Evolutionary conservation across 345 rosid species (phyloP).

Genomic region (Theobroma cacao): DNA sequence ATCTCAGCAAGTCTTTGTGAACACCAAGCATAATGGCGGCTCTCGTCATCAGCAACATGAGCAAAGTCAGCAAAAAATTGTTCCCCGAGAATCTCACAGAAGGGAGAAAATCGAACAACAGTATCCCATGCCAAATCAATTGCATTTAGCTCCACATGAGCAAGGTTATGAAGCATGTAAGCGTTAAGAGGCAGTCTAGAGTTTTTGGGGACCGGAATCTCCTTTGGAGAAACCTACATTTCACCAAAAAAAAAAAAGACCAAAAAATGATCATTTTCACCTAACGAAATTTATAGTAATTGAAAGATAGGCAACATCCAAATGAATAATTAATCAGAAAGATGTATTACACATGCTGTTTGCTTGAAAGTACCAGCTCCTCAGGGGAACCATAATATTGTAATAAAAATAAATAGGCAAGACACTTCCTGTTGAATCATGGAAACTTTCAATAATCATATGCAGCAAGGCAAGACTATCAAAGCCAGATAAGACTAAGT

Average conservation of each 20-base stretch:
- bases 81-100: slow-evolving; percentile 51
- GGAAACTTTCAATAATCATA: background rate
- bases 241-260: background rate
- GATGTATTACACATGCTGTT: background rate
- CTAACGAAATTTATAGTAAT: background rate
- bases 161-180: slow-evolving; percentile 85
- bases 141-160: slow-evolving; percentile 94
- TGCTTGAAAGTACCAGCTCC: background rate
- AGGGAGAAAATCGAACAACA: slow-evolving; percentile 84
- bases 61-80: slow-evolving; percentile 89
- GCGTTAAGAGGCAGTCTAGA: slow-evolving; percentile 89
- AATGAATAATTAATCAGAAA: background rate
- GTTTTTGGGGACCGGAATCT: slow-evolving; percentile 67
- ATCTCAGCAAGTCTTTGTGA: slow-evolving; percentile 86
- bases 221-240: slow-evolving; percentile 67
- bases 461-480: background rate
- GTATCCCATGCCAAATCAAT: slow-evolving; percentile 99
- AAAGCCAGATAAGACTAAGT: background rate
- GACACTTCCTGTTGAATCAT: background rate
- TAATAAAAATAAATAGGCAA: background rate
- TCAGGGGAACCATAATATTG: background rate
- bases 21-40: slow-evolving; percentile 94
- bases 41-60: slow-evolving; percentile 95
- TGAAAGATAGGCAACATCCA: background rate
- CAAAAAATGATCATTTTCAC: background rate